Conservation (phyloP, 2,329 filamentous ascomycete species). For the Xylariaceae sp. region DNA sequence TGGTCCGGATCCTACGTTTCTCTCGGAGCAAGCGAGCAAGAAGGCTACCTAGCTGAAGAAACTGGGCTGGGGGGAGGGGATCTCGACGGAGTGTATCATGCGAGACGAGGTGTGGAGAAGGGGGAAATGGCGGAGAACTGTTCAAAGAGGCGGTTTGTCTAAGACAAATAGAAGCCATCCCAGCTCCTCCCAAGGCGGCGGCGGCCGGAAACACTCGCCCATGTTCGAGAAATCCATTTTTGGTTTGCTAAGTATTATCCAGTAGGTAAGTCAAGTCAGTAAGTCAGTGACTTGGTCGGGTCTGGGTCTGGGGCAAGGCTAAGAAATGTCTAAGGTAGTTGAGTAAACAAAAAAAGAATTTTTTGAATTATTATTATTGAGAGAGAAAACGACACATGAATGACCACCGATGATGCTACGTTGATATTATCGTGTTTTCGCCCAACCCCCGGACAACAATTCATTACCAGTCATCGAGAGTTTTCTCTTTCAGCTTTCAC, state of each 20-base stretch:
- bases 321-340: too few species aligned
- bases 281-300: too few species aligned
- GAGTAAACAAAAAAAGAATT: too few species aligned
- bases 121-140: background rate
- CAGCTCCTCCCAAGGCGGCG: background rate
- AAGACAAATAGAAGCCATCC: background rate
- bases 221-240: background rate
- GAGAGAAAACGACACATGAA: background rate
- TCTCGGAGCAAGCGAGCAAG: background rate
- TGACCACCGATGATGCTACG: slow-evolving; percentile 6
- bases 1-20: background rate
- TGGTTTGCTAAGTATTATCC: background rate
- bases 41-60: too few species aligned
- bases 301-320: too few species aligned
- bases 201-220: background rate
- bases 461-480: background rate
- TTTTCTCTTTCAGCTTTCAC: too few species aligned
- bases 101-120: background rate
- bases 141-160: background rate
- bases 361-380: too few species aligned
- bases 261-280: background rate
- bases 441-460: background rate
- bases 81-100: slow-evolving; percentile 4
- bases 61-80: background rate
- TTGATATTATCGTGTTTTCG: background rate